These are phyloP conservation scores for Cyberlindnera xylosilytica DNA, from an alignment of 805 yeast genomes.

Conservation along the genomic window DNA sequence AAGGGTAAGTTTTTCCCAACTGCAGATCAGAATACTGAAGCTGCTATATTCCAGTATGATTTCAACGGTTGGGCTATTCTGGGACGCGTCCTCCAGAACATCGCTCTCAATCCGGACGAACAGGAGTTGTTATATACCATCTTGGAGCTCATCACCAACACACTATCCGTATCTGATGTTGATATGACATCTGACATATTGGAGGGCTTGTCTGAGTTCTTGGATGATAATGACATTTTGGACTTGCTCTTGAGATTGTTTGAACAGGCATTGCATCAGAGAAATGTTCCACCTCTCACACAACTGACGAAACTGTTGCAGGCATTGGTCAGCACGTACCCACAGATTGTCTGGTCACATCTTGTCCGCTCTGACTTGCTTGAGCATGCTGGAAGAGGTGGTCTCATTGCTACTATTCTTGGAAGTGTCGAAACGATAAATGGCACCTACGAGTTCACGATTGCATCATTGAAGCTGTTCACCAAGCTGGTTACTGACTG, in stretches of 20 bases:
- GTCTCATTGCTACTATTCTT: constrained; percentile 55
- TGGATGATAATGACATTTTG: constrained; percentile 54
- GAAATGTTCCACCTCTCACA: constrained; percentile 45
- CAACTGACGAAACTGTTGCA: constrained; percentile 48
- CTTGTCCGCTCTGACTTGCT: constrained; percentile 64
- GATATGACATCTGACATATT: constrained; percentile 40
- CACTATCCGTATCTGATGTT: constrained; percentile 38
- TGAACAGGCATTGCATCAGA: constrained; percentile 61
- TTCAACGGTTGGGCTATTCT: constrained; percentile 87
- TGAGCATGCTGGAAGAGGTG: constrained; percentile 61
- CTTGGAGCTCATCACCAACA: constrained; percentile 46
- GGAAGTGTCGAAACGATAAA: constrained; percentile 71
- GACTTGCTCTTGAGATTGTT: constrained; percentile 64
- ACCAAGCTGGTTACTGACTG: constrained; percentile 47
- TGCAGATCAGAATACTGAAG: constrained; percentile 32
- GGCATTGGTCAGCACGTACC: constrained; percentile 43
- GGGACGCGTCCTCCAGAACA: constrained; percentile 73
- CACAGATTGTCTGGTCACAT: constrained; percentile 78
- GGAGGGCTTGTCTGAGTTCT: constrained; percentile 37
- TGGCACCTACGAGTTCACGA: constrained; percentile 64
- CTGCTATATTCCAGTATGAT: constrained; percentile 64
- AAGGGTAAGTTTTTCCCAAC: constrained; percentile 68
- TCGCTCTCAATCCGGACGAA: constrained; percentile 34
- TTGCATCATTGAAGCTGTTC: constrained; percentile 54
- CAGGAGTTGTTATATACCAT: constrained; percentile 45